A percentile compares a stretch with the other conserved stretches of the same genome.
These are phyloP conservation scores for Garcia nutans DNA, from an alignment of 345 rosid genomes.

Conservation along the genomic window DNA sequence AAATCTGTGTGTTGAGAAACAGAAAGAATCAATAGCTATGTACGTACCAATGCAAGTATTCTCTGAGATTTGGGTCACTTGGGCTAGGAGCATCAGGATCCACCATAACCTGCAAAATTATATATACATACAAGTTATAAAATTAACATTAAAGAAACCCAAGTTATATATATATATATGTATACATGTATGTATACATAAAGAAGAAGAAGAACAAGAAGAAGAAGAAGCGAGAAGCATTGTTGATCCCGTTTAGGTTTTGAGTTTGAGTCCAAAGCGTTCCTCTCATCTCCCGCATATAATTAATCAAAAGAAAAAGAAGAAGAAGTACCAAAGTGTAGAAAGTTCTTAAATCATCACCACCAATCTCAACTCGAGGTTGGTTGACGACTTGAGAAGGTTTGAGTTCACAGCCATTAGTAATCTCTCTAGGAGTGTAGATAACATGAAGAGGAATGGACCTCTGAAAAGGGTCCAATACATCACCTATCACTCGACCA, in stretches of 20 bases:
- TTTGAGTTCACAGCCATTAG: constrained; percentile 60
- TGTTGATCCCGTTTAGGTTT: too few species aligned
- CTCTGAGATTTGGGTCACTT: constrained; percentile 56
- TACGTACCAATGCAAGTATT: constrained; percentile 61
- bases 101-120: constrained; percentile 52
- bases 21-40: too few species aligned
- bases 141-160: too few species aligned
- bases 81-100: constrained; percentile 84
- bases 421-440: constrained; percentile 37
- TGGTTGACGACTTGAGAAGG: constrained; percentile 51
- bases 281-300: too few species aligned
- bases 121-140: too few species aligned
- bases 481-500: constrained; percentile 69
- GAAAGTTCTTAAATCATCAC: constrained; percentile 60
- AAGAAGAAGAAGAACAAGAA: too few species aligned
- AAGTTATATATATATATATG: too few species aligned
- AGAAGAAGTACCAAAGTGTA: constrained; percentile 54
- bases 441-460: constrained; percentile 43
- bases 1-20: too few species aligned
- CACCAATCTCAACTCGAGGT: constrained; percentile 64
- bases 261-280: too few species aligned
- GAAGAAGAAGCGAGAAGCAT: not conserved
- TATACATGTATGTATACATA: too few species aligned
- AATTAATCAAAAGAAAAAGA: too few species aligned
- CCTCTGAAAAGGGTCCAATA: constrained; percentile 52